These are phyloP conservation scores for Cryptococcus amylolentus DNA, from an alignment of 1,284 basidiomycete genomes.

Conservation along the genomic window DNA sequence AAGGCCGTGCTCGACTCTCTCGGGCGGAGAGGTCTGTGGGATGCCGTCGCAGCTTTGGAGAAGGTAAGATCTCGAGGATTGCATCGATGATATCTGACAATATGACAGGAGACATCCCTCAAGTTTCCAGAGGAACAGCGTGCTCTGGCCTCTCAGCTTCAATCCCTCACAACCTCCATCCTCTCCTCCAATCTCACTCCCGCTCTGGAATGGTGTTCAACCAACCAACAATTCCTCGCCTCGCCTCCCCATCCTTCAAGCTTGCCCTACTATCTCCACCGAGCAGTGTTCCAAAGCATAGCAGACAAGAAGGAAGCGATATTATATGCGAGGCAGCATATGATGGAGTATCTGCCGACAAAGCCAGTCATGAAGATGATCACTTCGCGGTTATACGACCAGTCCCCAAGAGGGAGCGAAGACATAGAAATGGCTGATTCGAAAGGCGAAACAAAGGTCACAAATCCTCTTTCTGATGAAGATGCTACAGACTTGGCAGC, in stretches of 20 bases:
- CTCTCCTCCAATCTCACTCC: constrained; percentile 63
- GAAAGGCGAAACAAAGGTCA: constrained; percentile 49
- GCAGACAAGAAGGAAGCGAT: constrained; percentile 59
- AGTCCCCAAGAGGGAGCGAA: constrained; percentile 34
- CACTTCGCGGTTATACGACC: constrained; percentile 62
- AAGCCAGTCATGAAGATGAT: constrained; percentile 74
- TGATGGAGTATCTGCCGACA: constrained; percentile 68
- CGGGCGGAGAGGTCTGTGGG: constrained; percentile 42
- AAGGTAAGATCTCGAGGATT: constrained; percentile 20
- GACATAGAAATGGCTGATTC: constrained; percentile 62
- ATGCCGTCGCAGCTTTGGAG: constrained; percentile 36
- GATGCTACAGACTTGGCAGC: constrained; percentile 7
- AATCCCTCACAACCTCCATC: constrained; percentile 68
- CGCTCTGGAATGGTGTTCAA: constrained; percentile 75
- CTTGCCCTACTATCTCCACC: constrained; percentile 80
- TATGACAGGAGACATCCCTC: constrained; percentile 64
- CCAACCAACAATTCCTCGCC: constrained; percentile 63
- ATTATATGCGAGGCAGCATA: constrained; percentile 65
- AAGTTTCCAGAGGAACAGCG: constrained; percentile 60
- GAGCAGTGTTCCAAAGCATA: constrained; percentile 74
- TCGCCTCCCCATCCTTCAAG: constrained; percentile 62
- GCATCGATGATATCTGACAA: not conserved
- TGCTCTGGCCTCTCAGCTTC: constrained; percentile 65
- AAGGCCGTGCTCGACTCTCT: constrained; percentile 40
- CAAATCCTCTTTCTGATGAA: constrained; percentile 54